A percentile compares a stretch with the other conserved stretches of the same genome.
phyloP scores from a whole-genome alignment of 768 basidiomycete species.

The Asterophora parasitica region DNA sequence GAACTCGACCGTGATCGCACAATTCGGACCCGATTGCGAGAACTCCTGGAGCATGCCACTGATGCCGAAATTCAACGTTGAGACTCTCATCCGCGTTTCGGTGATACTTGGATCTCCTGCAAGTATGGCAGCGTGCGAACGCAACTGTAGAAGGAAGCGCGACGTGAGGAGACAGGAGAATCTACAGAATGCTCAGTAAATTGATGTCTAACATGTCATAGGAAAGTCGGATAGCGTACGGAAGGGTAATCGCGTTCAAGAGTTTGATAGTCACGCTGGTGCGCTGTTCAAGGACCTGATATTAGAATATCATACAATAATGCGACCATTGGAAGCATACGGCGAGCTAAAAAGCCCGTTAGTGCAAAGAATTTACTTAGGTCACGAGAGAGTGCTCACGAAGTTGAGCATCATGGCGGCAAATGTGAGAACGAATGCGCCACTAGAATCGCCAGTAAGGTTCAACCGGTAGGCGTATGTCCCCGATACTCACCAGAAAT shows the following conservation, averaged over 20 bases:
- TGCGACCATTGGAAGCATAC: background rate
- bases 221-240: conserved; percentile 2
- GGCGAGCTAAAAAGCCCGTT: background rate
- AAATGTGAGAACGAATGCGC: background rate
- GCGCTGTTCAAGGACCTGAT: background rate
- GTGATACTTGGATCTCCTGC: background rate
- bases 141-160: conserved; percentile 14
- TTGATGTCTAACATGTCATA: background rate
- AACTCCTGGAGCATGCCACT: conserved; percentile 8
- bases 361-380: background rate
- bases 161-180: conserved; percentile 15
- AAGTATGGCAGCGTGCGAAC: background rate
- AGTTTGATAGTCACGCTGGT: conserved; percentile 5
- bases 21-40: background rate
- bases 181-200: background rate
- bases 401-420: conserved; percentile 7
- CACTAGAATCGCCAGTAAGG: background rate
- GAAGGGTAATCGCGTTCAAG: conserved; percentile 10
- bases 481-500: conserved; percentile 15
- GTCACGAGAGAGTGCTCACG: background rate
- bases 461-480: too few species aligned
- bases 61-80: conserved; percentile 7
- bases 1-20: too few species aligned
- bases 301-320: background rate
- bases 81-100: background rate